Conservation (phyloP, 768 basidiomycete species). For the Coprinopsis strossmayeri region DNA sequence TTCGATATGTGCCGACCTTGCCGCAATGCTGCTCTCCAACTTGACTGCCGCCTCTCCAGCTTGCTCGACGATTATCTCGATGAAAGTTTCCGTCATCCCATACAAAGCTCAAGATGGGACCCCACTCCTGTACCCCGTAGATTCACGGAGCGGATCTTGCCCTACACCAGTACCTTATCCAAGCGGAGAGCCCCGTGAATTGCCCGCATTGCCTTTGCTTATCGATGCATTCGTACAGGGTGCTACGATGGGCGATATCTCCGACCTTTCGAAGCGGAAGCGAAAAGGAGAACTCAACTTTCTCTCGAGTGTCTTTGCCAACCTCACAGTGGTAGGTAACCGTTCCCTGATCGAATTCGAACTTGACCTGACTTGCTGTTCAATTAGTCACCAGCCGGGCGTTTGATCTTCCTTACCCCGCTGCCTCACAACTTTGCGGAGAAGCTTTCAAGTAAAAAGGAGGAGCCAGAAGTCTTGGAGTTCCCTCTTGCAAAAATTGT, state of each 20-base stretch:
- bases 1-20: constrained; percentile 87
- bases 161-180: constrained; percentile 70
- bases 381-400: constrained; percentile 67
- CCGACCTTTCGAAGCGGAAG: constrained; percentile 39
- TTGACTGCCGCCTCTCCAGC: constrained; percentile 69
- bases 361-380: too few relatives aligned
- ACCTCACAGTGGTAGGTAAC: constrained; percentile 75
- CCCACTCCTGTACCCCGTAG: constrained; percentile 56
- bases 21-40: constrained; percentile 97
- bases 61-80: constrained; percentile 53
- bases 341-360: too few relatives aligned
- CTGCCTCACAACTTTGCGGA: constrained; percentile 43
- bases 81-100: constrained; percentile 60
- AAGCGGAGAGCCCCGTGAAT: constrained; percentile 39
- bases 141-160: constrained; percentile 78
- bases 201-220: constrained; percentile 72
- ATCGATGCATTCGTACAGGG: constrained; percentile 85
- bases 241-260: constrained; percentile 45
- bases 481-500: constrained; percentile 81
- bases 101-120: constrained; percentile 36
- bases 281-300: constrained; percentile 86
- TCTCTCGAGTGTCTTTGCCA: constrained; percentile 90
- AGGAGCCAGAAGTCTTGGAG: constrained; percentile 35
- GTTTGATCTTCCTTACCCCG: constrained; percentile 76
- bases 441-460: background rate